Base-by-base conservation (phyloP, 768 basidiomycete genomes). In the Trametes elegans region DNA sequence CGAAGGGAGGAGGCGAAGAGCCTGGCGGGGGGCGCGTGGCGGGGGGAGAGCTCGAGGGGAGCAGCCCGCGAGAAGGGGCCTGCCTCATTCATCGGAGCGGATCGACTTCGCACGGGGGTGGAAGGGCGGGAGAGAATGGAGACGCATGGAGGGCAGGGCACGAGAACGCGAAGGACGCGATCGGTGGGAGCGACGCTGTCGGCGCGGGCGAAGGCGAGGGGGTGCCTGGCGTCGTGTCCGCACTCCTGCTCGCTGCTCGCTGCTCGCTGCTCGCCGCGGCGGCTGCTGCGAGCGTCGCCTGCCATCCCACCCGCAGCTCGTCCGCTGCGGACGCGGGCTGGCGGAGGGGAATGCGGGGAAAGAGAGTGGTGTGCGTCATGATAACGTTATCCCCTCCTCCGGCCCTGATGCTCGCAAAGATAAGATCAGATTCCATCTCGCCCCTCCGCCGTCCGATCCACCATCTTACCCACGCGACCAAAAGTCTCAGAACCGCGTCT, bases 311-410 rank as follows among this genome's bases (percentile, higher is more conserved):
- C n/a, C n/a, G n/a, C n/a, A n/a, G n/a, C n/a, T n/a, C n/a, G n/a
- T n/a, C n/a, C n/a, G n/a, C n/a, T n/a, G n/a, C n/a, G n/a, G n/a
- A n/a, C n/a, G n/a, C n/a, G n/a, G n/a, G n/a, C n/a, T 7, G 31
- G 31, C 7, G 31, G 7, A 32, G 31, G 31, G 7, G 43, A 59
- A 32, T 59, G 58, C 53, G 58, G 58, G 58, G 58, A 59, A 59
- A 55, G 26, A 50, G 58, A 39, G 52, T 31, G 23, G 41, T 14
- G 5, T 51, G 51, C 51, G 51, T 53, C 51, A 53, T 53, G 51
- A 55, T 53, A 49, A 50, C 58, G 58, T 59, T 53, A 59, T 59
- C 39, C 48, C 43, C 47, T 43, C 47, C 31, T 18, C 18, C 42
- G 24, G 51, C 42, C 42, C 42, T 53, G 51, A 53, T 53, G 53